These are phyloP conservation scores for Tubosaeta brunneosetosa DNA, from an alignment of 768 basidiomycete species.

Conservation along the genomic window DNA sequence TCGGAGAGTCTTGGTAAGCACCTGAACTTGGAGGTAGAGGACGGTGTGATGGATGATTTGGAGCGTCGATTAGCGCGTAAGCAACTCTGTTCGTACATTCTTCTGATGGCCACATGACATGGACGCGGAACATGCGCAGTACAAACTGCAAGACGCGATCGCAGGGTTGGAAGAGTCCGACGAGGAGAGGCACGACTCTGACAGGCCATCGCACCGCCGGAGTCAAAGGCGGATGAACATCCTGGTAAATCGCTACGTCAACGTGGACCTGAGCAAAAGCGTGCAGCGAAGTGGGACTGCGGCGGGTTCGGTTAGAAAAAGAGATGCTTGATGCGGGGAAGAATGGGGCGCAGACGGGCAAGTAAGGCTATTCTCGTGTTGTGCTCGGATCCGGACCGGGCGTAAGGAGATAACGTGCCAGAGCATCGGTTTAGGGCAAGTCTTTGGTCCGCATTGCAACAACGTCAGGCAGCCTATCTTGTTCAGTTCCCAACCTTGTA, in stretches of 20 bases:
- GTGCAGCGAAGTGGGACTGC: conserved; percentile 35
- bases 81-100: conserved; percentile 21
- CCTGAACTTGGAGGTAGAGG: conserved; percentile 50
- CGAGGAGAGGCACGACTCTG: conserved; percentile 47
- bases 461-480: no score
- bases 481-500: no score
- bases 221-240: conserved; percentile 64
- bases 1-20: conserved; percentile 61
- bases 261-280: conserved; percentile 42
- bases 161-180: conserved; percentile 45
- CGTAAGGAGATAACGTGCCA: no score
- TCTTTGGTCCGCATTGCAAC: no score
- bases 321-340: conserved; percentile 20
- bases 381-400: not conserved
- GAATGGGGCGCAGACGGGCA: conserved; percentile 9
- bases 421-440: no score
- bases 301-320: conserved; percentile 21
- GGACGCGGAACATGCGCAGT: conserved; percentile 56
- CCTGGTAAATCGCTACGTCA: conserved; percentile 54
- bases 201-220: conserved; percentile 38
- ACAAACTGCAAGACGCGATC: conserved; percentile 50
- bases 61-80: conserved; percentile 70
- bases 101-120: not conserved
- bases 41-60: conserved; percentile 47
- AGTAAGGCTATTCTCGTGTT: no score